These are phyloP conservation scores for Sclerotinia nivalis DNA, from an alignment of 2,329 filamentous ascomycete species.

Conservation along the genomic window DNA sequence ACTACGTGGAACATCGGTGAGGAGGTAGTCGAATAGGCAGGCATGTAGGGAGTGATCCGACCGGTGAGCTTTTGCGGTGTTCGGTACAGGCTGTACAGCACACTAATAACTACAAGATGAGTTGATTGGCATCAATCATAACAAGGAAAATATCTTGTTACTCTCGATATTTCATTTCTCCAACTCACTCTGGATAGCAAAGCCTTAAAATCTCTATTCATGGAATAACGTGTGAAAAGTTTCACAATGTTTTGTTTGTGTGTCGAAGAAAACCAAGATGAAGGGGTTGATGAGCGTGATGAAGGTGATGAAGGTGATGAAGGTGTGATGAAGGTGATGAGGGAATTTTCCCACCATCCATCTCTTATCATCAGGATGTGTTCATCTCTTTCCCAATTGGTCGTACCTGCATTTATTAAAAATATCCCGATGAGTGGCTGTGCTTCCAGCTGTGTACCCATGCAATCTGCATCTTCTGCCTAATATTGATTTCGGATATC, in stretches of 20 bases:
- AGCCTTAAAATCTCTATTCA: background rate
- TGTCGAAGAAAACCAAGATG: slow-evolving; percentile 4
- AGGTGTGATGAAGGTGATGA: background rate
- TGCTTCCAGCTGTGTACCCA: slow-evolving; percentile 12
- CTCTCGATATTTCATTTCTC: background rate
- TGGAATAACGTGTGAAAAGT: slow-evolving; percentile 4
- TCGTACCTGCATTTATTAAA: slow-evolving; percentile 23
- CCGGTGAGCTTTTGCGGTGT: slow-evolving; percentile 3
- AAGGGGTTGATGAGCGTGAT: background rate
- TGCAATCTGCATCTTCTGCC: slow-evolving; percentile 15
- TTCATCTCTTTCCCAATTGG: background rate
- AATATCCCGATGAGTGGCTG: slow-evolving; percentile 13
- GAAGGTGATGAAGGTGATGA: background rate
- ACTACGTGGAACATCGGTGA: background rate
- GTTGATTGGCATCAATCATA: background rate
- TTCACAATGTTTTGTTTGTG: background rate
- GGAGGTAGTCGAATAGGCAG: background rate
- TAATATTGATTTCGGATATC: slow-evolving; percentile 15
- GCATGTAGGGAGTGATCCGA: background rate
- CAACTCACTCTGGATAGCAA: background rate
- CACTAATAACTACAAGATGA: background rate
- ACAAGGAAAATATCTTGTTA: background rate
- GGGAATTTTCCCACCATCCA: background rate
- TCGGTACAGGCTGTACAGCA: background rate
- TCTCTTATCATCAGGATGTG: background rate